Percentiles rank a stretch among this genome's conserved stretches.
These are phyloP conservation scores for Coprinellus micaceus DNA, from an alignment of 768 basidiomycete genomes.

Conservation along the genomic window DNA sequence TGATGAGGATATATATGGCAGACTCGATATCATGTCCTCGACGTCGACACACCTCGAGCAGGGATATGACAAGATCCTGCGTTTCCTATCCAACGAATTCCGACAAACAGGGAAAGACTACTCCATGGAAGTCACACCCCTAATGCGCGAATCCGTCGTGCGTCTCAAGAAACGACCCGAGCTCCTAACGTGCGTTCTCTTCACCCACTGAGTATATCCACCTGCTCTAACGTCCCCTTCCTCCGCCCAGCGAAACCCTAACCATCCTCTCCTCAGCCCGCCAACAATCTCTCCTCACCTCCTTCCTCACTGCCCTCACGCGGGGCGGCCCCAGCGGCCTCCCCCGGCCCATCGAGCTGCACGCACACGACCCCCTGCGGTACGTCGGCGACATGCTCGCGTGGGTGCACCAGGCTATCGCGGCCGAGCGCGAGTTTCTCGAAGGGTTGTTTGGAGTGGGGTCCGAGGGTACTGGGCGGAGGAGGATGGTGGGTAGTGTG, in stretches of 20 bases:
- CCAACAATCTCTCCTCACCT: conserved; percentile 71
- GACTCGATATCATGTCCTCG: conserved; percentile 83
- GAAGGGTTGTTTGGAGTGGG: conserved; percentile 75
- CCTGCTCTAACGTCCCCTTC: not conserved
- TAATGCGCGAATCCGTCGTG: conserved; percentile 68
- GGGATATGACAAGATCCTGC: conserved; percentile 84
- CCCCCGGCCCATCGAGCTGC: conserved; percentile 68
- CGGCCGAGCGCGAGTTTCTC: conserved; percentile 91
- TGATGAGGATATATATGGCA: too few species aligned
- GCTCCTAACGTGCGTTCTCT: conserved; percentile 57
- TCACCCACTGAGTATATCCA: conserved; percentile 1
- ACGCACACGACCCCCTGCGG: conserved; percentile 94
- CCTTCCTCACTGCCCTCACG: conserved; percentile 85
- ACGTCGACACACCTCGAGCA: conserved; percentile 83
- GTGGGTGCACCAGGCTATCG: conserved; percentile 77
- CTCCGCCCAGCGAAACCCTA: conserved; percentile 60
- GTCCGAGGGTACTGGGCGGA: conserved; percentile 60
- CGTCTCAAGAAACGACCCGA: conserved; percentile 77
- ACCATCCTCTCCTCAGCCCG: conserved; percentile 75
- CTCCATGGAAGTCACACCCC: conserved; percentile 62
- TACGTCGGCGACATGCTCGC: conserved; percentile 96
- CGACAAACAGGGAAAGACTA: conserved; percentile 71
- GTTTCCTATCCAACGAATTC: conserved; percentile 85
- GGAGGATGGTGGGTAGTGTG: conserved; percentile 74
- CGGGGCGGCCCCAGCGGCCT: conserved; percentile 72